Conservation (phyloP, 345 rosid genomes). For the Camelina laxa region DNA sequence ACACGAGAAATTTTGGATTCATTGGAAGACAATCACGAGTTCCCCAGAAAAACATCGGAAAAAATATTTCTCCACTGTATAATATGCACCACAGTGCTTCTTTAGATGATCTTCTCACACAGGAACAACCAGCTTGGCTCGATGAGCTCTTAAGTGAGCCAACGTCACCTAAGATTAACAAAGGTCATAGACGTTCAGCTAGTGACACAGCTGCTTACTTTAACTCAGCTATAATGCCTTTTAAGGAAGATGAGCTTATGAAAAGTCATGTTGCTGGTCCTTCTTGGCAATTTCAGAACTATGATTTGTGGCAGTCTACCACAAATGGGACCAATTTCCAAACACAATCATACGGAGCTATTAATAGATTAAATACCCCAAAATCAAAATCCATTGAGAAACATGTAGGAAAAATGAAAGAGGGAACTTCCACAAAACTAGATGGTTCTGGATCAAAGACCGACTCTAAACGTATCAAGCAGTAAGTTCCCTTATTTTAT, state of each 20-base stretch:
- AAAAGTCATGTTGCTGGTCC: constrained; percentile 42
- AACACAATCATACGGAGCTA: constrained; percentile 29
- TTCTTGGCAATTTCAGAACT: constrained; percentile 55
- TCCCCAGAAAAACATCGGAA: constrained; percentile 50
- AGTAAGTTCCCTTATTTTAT: constrained; percentile 39
- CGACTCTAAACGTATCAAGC: constrained; percentile 49
- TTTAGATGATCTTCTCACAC: constrained; percentile 47
- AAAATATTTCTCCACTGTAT: constrained; percentile 43
- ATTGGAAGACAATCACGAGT: constrained; percentile 53
- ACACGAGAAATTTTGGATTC: constrained; percentile 44
- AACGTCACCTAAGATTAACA: constrained; percentile 45
- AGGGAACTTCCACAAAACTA: constrained; percentile 25
- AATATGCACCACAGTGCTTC: constrained; percentile 53
- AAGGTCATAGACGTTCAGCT: constrained; percentile 65
- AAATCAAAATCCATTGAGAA: constrained; percentile 38
- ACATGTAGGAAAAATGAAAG: constrained; percentile 40
- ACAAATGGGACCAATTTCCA: constrained; percentile 39
- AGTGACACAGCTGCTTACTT: constrained; percentile 64
- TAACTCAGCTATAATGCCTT: constrained; percentile 39
- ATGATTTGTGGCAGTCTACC: constrained; percentile 45
- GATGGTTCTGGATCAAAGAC: constrained; percentile 34
- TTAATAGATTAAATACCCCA: constrained; percentile 35
- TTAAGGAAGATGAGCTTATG: constrained; percentile 38
- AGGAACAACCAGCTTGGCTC: constrained; percentile 68
- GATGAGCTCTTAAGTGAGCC: constrained; percentile 70